phyloP scores from a whole-genome alignment of 2,329 filamentous ascomycete species.

The Xylariaceae sp. region DNA sequence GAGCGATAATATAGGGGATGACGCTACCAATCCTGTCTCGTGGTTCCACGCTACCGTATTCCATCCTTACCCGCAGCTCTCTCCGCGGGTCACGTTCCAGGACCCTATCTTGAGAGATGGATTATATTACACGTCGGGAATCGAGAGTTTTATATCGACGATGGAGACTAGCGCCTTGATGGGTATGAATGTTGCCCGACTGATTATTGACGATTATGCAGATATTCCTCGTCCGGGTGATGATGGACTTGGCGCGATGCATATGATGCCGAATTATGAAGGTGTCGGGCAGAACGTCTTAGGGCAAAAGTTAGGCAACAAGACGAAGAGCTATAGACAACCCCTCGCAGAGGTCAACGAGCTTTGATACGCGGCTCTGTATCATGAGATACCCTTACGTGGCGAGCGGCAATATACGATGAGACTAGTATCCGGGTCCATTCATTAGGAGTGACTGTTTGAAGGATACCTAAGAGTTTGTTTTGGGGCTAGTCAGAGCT shows the following conservation, averaged over 20 bases:
- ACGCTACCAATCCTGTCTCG: conserved; percentile 48
- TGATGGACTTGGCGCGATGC: neutral
- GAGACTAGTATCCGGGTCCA: neutral
- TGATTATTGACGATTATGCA: conserved; percentile 58
- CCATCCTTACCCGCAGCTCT: conserved; percentile 77
- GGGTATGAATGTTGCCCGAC: conserved; percentile 75
- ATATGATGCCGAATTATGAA: conserved; percentile 6
- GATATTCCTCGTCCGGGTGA: conserved; percentile 11
- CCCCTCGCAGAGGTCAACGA: conserved; percentile 4
- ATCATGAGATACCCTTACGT: neutral
- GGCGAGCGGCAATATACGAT: neutral
- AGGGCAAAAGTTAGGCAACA: conserved; percentile 4
- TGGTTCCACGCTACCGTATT: conserved; percentile 77
- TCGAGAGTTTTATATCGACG: conserved; percentile 91
- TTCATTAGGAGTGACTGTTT: neutral
- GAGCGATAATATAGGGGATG: conserved; percentile 28
- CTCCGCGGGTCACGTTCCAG: conserved; percentile 84
- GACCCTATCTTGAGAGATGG: conserved; percentile 63
- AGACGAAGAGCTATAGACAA: neutral
- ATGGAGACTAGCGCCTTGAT: conserved; percentile 96
- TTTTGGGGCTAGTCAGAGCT: too few species aligned
- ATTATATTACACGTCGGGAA: conserved; percentile 67
- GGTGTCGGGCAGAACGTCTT: conserved; percentile 12
- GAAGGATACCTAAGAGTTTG: too few species aligned
- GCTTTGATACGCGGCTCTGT: neutral